These are phyloP conservation scores for Fonsecaea pedrosoi DNA, from an alignment of 2,329 filamentous ascomycete species.

Conservation along the genomic window DNA sequence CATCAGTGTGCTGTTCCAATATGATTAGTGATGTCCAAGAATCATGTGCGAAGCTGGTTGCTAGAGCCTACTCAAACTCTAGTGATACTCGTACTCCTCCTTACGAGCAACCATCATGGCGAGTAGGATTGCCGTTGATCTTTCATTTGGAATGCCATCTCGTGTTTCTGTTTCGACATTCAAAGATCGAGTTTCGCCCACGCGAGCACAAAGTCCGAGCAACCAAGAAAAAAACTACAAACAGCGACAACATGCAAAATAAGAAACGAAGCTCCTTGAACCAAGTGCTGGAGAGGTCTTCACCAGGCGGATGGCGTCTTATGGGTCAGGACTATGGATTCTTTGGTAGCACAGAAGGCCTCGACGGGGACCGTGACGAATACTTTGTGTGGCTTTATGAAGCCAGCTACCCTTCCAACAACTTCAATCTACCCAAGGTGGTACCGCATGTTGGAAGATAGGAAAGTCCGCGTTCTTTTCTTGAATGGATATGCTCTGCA, in stretches of 20 bases:
- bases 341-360: not conserved
- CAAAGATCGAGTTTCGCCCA: not conserved
- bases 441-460: not conserved
- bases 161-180: not conserved
- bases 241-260: conserved; percentile 11
- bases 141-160: not conserved
- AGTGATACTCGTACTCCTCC: not conserved
- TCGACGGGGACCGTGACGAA: not conserved
- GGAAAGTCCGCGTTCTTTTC: not conserved
- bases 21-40: conserved; percentile 61
- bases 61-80: not conserved
- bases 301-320: conserved; percentile 16
- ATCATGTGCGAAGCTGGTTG: not conserved
- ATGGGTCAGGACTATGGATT: conserved; percentile 3
- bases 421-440: not conserved
- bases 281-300: conserved; percentile 42
- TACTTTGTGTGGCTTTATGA: not conserved
- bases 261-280: conserved; percentile 36
- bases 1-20: conserved; percentile 92
- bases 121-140: not conserved
- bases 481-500: not conserved
- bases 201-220: not conserved
- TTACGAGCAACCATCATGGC: not conserved
- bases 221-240: conserved; percentile 4
- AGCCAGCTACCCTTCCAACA: not conserved